These are phyloP conservation scores for Dicorynia guianensis DNA, from an alignment of 306 rosid species.

Conservation along the genomic window DNA sequence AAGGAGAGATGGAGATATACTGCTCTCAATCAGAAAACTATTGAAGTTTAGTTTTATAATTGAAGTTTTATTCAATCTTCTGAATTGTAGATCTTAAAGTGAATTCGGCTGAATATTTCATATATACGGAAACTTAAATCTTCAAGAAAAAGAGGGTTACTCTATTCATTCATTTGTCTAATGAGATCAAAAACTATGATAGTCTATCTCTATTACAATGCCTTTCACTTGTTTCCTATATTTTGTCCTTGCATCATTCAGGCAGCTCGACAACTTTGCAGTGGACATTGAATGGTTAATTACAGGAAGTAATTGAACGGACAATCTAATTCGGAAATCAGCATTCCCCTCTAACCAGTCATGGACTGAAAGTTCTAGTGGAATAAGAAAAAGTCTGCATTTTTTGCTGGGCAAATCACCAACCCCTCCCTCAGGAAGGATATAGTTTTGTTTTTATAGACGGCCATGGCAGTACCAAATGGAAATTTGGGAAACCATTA, in stretches of 20 bases:
- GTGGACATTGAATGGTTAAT: conserved; percentile 14
- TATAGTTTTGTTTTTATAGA: too few relatives aligned
- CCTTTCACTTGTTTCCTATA: conserved; percentile 26
- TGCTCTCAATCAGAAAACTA: conserved; percentile 77
- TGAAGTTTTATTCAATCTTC: conserved; percentile 42
- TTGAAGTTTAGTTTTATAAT: conserved; percentile 60
- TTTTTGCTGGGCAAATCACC: background rate
- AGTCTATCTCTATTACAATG: conserved; percentile 33
- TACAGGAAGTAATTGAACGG: background rate
- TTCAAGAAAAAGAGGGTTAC: conserved; percentile 5
- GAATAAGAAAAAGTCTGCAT: background rate
- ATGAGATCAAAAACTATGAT: conserved; percentile 14
- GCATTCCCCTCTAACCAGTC: conserved; percentile 4
- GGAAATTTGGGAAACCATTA: too few relatives aligned
- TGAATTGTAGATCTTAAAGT: conserved; percentile 31
- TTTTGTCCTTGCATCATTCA: conserved; percentile 33
- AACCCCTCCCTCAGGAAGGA: background rate
- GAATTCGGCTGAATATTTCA: conserved; percentile 36
- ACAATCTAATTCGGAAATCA: conserved; percentile 9
- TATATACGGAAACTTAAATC: conserved; percentile 19
- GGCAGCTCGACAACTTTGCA: conserved; percentile 9
- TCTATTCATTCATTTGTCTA: conserved; percentile 33
- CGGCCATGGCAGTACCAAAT: too few relatives aligned
- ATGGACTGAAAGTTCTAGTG: conserved; percentile 3
- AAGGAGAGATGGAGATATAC: conserved; percentile 96